Percentiles rank a stretch among this genome's conserved stretches.
Conservation (phyloP, 306 rosid genomes). For the Herpetospermum pedunculosum region DNA sequence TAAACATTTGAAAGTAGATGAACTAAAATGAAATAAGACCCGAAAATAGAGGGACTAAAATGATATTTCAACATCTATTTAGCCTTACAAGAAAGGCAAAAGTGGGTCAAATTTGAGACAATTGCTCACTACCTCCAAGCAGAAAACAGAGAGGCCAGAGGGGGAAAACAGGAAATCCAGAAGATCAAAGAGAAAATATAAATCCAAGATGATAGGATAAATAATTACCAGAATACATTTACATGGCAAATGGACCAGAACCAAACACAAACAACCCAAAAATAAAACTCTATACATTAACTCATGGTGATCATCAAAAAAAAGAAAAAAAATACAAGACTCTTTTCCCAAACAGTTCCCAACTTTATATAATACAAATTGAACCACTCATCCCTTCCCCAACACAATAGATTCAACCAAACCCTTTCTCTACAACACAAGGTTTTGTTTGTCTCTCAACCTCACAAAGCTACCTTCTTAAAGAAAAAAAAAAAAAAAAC, state of each 20-base stretch:
- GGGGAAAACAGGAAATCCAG: too few species aligned
- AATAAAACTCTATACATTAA: slow-evolving; percentile 30
- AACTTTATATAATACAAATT: slow-evolving; percentile 29
- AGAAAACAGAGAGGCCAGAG: too few species aligned
- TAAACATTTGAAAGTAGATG: too few species aligned
- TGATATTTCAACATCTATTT: too few species aligned
- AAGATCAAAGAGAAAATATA: too few species aligned
- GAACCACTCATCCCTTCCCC: slow-evolving; percentile 18
- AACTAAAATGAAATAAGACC: too few species aligned
- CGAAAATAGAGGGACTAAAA: too few species aligned
- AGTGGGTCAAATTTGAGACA: too few species aligned
- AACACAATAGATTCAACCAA: slow-evolving; percentile 12
- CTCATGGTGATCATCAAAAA: slow-evolving; percentile 31
- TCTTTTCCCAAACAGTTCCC: neutral
- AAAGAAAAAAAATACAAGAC: slow-evolving; percentile 12
- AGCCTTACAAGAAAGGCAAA: too few species aligned
- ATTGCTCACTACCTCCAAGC: too few species aligned
- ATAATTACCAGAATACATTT: slow-evolving; percentile 25
- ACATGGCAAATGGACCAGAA: slow-evolving; percentile 23
- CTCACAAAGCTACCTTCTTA: slow-evolving; percentile 19
- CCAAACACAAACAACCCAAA: slow-evolving; percentile 8
- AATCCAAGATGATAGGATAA: neutral
- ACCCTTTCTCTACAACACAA: slow-evolving; percentile 39
- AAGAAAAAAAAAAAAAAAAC: slow-evolving; percentile 19
- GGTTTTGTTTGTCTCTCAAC: slow-evolving; percentile 20